A percentile compares a stretch with the other conserved stretches of the same genome.
phyloP scores from a whole-genome alignment of 31 red algal species.

The Endocladia muricata region DNA sequence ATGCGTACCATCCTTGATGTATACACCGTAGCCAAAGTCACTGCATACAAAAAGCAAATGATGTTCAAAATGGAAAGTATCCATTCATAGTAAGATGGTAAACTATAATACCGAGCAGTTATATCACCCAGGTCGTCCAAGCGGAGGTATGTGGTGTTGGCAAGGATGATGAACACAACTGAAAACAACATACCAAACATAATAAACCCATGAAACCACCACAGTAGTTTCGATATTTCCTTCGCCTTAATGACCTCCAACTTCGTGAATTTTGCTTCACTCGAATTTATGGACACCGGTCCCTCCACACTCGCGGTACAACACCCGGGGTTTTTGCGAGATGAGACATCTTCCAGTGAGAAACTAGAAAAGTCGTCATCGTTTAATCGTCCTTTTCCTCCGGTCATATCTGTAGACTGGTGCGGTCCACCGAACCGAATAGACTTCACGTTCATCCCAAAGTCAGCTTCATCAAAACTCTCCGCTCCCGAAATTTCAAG shows the following conservation, averaged over 20 bases:
- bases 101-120: slow-evolving; percentile 43
- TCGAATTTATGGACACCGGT: slow-evolving; percentile 54
- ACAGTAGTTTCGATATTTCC: slow-evolving; percentile 46
- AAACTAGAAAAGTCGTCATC: slow-evolving; percentile 41
- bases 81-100: slow-evolving; percentile 35
- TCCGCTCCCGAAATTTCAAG: too few species aligned
- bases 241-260: slow-evolving; percentile 63
- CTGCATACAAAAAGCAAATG: slow-evolving; percentile 51
- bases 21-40: slow-evolving; percentile 36
- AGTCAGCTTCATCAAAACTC: too few species aligned
- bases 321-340: neutral
- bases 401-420: neutral
- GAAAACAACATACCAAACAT: slow-evolving; percentile 53
- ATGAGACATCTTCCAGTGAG: slow-evolving; percentile 6
- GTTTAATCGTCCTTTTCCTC: neutral
- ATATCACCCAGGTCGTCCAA: slow-evolving; percentile 22
- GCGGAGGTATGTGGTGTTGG: slow-evolving; percentile 56
- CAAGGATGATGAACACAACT: slow-evolving; percentile 42
- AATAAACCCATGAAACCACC: slow-evolving; percentile 55
- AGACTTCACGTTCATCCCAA: slow-evolving; percentile 16
- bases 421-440: slow-evolving; percentile 2
- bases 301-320: slow-evolving; percentile 37
- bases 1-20: slow-evolving; percentile 60
- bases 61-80: slow-evolving; percentile 45
- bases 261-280: slow-evolving; percentile 42